Percentiles rank a stretch among this genome's conserved stretches.
Evolutionary conservation across 257 asterid genomes (phyloP).

Genomic region (Paraleonurus japonicus): DNA sequence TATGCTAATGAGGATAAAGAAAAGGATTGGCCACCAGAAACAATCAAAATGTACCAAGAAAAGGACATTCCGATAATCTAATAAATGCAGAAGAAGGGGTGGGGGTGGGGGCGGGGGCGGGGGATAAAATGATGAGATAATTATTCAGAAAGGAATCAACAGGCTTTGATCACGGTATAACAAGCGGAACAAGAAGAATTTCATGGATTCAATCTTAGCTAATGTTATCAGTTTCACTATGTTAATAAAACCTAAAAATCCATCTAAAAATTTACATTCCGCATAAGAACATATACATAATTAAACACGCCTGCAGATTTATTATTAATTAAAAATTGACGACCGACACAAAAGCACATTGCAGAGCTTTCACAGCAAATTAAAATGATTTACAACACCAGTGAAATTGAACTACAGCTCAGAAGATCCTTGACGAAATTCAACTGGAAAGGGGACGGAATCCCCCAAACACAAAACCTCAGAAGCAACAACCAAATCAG

Average conservation of each 20-base stretch:
- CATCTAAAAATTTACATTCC: not conserved
- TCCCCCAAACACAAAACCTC: constrained; percentile 17
- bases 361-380: constrained; percentile 5
- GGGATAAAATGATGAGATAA: not conserved
- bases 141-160: not conserved
- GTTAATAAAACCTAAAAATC: not conserved
- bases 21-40: constrained; percentile 54
- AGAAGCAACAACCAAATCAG: constrained; percentile 3
- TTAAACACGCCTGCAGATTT: no score
- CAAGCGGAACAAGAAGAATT: not conserved
- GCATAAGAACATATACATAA: no score
- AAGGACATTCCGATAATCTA: constrained; percentile 42
- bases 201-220: constrained; percentile 18
- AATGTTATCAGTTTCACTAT: not conserved
- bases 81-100: constrained; percentile 20
- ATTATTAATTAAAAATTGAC: not conserved
- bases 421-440: not conserved
- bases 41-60: constrained; percentile 37
- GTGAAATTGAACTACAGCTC: constrained; percentile 3
- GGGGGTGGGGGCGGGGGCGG: not conserved
- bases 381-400: constrained; percentile 5
- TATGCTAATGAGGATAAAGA: constrained; percentile 34
- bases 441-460: not conserved
- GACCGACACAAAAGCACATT: constrained; percentile 14
- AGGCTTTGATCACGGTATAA: constrained; percentile 17